Evolutionary conservation across 1,284 basidiomycete species (phyloP).

Genomic region (Rhodotorula mucilaginosa): DNA sequence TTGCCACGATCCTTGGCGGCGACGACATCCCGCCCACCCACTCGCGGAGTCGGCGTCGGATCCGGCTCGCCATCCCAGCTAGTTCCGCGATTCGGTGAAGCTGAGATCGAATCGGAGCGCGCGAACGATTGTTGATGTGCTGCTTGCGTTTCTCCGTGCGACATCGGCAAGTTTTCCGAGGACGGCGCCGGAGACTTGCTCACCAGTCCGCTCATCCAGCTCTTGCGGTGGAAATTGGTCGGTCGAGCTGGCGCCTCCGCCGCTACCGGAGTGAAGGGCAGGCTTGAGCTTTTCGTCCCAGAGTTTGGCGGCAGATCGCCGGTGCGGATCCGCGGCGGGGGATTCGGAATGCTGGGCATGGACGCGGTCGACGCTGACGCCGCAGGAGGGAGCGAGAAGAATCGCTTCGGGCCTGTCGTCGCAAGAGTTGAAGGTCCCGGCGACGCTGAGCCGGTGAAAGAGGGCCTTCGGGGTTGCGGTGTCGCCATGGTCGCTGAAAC

Average conservation of each 20-base stretch:
- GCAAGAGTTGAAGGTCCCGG: neutral
- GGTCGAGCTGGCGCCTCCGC: neutral
- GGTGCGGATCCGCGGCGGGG: neutral
- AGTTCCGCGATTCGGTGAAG: neutral
- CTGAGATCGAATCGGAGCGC: neutral
- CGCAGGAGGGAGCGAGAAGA: neutral
- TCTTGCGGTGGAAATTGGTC: conserved; percentile 5
- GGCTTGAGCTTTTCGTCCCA: neutral
- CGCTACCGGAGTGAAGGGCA: neutral
- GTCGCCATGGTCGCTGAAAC: too few relatives aligned
- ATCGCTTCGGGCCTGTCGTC: neutral
- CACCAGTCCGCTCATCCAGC: conserved; percentile 21
- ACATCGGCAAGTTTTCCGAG: neutral
- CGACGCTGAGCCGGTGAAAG: too few relatives aligned
- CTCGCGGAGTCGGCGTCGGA: neutral
- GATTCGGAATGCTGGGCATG: neutral
- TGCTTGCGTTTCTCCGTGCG: neutral
- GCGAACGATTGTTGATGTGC: neutral
- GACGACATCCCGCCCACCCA: conserved; percentile 4
- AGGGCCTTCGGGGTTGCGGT: too few relatives aligned
- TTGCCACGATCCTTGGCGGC: conserved; percentile 2
- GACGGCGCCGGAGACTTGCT: neutral
- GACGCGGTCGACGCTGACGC: neutral
- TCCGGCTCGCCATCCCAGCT: conserved; percentile 2
- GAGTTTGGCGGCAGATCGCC: neutral